Base-by-base conservation (phyloP, 176 grass and related monocot genomes). In the Chloris gayana region DNA sequence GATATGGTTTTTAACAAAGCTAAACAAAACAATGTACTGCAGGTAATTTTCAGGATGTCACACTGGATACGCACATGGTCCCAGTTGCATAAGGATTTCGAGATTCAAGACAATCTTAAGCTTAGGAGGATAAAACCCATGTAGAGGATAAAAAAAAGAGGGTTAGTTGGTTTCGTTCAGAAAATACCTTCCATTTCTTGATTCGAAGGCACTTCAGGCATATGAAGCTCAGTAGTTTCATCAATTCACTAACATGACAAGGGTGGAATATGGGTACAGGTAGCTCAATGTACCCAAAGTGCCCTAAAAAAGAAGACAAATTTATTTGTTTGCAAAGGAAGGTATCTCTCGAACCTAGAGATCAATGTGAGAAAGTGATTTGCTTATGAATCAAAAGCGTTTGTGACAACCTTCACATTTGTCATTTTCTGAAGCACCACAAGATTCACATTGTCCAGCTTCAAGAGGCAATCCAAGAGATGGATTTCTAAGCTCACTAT, bases 221-320 rank as follows among this genome's bases (percentile, higher is more conserved):
- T 47, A 98, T 33, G 61, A 89, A 41, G 41, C 78, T 94, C 56
- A 98, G 73, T 75, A 95, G 41, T n/a, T 94, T 77, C 67, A 76
- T 91, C 65, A 98, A 73, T 66, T 98, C 95, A 30, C 73, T 91
- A n/a, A 98, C 49, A 84, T 98, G 90, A 3, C 81, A 95, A 7
- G 95, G 95, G 74, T 98, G 95, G 87, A 85, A 98, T 33, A 98
- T 70, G 24, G 92, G 86, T 79, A 95, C 84, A 54, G 95, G 95
- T 76, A 98, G 82, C 82, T 95, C 90, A 24, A 98, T 89, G 81
- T 79, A 92, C 54, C 95, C 95, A 82, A 98, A 98, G 84, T 98
- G 95, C 60, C 95, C 95, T 98, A 65, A 70, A 58, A 81, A 85
- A 25, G 41, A 11, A 67, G 50, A 87, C 37, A 75, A 75, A 63